Conservation (phyloP, 805 yeast genomes). For the Suhomyces pyralidae region DNA sequence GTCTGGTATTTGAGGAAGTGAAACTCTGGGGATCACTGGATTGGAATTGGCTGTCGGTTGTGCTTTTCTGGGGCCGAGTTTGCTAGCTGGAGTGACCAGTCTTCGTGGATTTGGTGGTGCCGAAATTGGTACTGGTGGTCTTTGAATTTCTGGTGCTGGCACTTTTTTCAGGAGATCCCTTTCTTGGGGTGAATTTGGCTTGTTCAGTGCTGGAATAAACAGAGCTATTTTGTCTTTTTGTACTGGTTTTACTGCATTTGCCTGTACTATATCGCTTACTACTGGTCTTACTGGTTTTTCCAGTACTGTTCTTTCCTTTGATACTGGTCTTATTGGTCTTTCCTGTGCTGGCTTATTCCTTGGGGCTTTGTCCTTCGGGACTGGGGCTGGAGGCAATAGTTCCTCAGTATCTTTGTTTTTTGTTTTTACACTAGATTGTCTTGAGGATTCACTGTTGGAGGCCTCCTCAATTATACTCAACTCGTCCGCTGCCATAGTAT, state of each 20-base stretch:
- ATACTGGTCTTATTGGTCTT: too few relatives aligned
- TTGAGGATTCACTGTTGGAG: conserved; percentile 25
- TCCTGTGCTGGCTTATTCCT: neutral
- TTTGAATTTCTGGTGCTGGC: neutral
- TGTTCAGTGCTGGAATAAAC: too few relatives aligned
- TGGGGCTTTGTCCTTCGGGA: too few relatives aligned
- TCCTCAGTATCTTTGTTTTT: neutral
- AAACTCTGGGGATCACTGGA: too few relatives aligned
- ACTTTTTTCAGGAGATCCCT: neutral
- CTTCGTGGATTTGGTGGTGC: neutral
- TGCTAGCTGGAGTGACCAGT: neutral
- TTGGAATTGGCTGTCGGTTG: too few relatives aligned
- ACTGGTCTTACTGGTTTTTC: too few relatives aligned
- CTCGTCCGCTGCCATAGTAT: conserved; percentile 27
- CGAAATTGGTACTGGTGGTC: neutral
- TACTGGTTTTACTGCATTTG: too few relatives aligned
- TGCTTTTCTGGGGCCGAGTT: neutral
- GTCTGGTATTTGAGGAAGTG: too few relatives aligned
- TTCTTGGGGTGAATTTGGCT: neutral
- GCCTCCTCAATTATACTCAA: conserved; percentile 44
- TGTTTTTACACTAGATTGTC: conserved; percentile 26
- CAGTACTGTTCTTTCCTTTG: too few relatives aligned
- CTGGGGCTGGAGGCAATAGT: conserved; percentile 11
- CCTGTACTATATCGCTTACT: too few relatives aligned
- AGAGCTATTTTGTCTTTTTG: too few relatives aligned